A percentile compares a stretch with the other conserved stretches of the same genome.
Conservation (phyloP, 345 rosid genomes). For the Gossypium stocksii region DNA sequence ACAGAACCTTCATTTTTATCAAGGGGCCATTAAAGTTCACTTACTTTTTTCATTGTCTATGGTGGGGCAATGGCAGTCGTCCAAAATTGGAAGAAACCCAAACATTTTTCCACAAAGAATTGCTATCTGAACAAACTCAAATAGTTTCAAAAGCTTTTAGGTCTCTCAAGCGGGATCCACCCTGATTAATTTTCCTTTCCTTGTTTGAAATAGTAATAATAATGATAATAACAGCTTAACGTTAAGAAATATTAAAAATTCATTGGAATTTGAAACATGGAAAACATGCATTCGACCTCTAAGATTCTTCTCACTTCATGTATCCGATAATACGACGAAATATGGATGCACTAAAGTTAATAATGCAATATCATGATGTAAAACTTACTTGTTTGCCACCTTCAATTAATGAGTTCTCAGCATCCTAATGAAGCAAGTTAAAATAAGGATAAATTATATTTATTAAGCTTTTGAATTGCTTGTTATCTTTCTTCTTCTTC, state of each 20-base stretch:
- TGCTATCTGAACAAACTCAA: slow-evolving; percentile 7
- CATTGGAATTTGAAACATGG: background rate
- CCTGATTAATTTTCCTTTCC: background rate
- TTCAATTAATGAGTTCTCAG: background rate
- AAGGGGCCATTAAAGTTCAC: too few relatives aligned
- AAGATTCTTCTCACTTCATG: background rate
- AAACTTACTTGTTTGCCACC: background rate
- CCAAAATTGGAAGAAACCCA: background rate
- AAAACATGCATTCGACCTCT: background rate
- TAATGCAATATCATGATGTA: background rate
- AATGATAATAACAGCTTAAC: background rate
- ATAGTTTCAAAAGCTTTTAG: background rate
- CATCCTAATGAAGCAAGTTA: too few relatives aligned
- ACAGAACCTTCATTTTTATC: background rate
- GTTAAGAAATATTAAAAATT: background rate
- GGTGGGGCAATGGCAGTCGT: background rate
- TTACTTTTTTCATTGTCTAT: too few relatives aligned
- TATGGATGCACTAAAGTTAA: background rate
- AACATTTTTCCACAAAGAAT: background rate
- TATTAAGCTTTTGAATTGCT: too few relatives aligned
- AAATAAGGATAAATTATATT: too few relatives aligned
- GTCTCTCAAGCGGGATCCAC: slow-evolving; percentile 1
- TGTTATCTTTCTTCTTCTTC: too few relatives aligned
- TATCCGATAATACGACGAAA: background rate
- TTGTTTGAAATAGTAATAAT: too few relatives aligned